Conservation (phyloP, 495 filamentous ascomycete species). For the Aspergillus leporis region DNA sequence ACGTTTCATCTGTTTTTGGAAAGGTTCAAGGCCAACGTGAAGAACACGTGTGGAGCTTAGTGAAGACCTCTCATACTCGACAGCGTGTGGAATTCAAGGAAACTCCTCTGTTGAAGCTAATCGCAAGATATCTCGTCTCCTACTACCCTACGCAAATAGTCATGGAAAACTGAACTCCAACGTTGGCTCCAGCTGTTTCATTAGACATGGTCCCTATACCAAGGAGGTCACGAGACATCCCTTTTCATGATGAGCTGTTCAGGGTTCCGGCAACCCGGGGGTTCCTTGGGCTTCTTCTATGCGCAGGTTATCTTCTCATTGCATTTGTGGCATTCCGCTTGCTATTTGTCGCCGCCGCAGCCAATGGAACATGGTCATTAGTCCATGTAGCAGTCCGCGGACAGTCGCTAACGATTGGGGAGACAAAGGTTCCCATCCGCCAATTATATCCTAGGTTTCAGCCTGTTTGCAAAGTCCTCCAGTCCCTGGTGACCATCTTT, state of each 20-base stretch:
- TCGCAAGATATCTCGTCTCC: constrained; percentile 13
- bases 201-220: constrained; percentile 22
- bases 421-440: neutral
- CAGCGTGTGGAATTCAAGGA: constrained; percentile 25
- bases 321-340: neutral
- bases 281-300: neutral
- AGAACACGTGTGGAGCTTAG: constrained; percentile 10
- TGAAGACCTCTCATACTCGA: constrained; percentile 17
- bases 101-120: constrained; percentile 14
- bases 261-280: neutral
- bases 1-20: constrained; percentile 9
- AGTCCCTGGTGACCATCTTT: neutral
- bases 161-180: constrained; percentile 3
- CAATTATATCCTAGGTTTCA: neutral
- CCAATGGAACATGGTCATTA: neutral
- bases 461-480: neutral
- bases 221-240: constrained; percentile 5
- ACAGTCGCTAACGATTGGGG: neutral
- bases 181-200: constrained; percentile 14
- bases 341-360: neutral
- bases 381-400: neutral
- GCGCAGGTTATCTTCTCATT: neutral
- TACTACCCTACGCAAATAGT: constrained; percentile 4
- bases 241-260: constrained; percentile 17
- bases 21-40: constrained; percentile 19